A percentile compares a stretch with the other conserved stretches of the same genome.
These are phyloP conservation scores for Croton setiger DNA, from an alignment of 441 rosid genomes.

Conservation along the genomic window DNA sequence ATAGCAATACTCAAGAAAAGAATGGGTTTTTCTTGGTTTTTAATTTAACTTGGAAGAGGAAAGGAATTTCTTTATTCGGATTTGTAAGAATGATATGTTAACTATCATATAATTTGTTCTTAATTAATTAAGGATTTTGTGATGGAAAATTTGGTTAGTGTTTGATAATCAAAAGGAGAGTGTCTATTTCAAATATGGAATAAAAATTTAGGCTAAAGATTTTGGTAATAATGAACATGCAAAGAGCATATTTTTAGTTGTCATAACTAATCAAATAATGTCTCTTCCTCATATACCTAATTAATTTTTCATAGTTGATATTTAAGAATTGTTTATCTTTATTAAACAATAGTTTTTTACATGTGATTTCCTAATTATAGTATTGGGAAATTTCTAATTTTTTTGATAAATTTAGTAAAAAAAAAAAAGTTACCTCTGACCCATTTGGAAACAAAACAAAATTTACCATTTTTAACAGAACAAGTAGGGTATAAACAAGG, in stretches of 20 bases:
- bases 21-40: neutral
- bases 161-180: neutral
- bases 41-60: neutral
- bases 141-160: neutral
- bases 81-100: no score
- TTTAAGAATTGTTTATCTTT: neutral
- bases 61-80: neutral
- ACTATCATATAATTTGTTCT: neutral
- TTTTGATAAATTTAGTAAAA: no score
- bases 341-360: no score
- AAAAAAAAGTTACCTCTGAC: no score
- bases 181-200: conserved; percentile 3
- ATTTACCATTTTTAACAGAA: neutral
- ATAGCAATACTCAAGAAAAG: conserved; percentile 13
- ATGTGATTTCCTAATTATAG: neutral
- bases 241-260: neutral
- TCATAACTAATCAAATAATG: conserved; percentile 12
- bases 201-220: neutral
- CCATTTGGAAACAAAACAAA: neutral
- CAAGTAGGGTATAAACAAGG: neutral
- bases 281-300: neutral
- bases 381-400: neutral
- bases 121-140: no score
- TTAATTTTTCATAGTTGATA: neutral
- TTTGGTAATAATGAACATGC: neutral